Base-by-base conservation (phyloP, 345 rosid species). In the Microthlaspi erraticum region DNA sequence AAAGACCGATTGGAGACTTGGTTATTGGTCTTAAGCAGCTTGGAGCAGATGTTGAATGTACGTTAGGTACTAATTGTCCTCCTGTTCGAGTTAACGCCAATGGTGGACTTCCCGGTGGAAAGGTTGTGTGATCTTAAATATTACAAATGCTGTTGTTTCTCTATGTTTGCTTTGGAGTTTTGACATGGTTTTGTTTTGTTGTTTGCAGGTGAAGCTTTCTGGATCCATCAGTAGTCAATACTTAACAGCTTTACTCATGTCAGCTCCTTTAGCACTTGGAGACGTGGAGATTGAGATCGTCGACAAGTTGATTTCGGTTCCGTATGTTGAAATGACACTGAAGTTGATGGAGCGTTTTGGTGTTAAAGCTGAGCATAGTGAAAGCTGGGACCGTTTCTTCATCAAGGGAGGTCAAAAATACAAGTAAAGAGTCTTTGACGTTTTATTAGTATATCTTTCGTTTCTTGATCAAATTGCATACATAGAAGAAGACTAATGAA, bases 311-410 rank as follows among this genome's bases (percentile, higher is more conserved):
- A 91, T 91, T 54, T 88, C 93, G n/a, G 52, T 91, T 78, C 97
- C 97, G 19, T 91, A 91, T 56, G 93, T 91, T 67, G 95, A 91
- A 78, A 91, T 91, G 93, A 91, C 95, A 60, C 23, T 91, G 77
- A 91, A 87, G 76, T 80, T 91, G 79, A 88, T 91, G 95, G 91
- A 91, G 69, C 86, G 88, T 42, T 88, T 84, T 71, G 93, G 95
- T 58, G 93, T 91, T 61, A 36, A 57, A 76, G 87, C 85, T 2
- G 84, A 88, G 52, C 97, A 87, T 78, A 85, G 66, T 65, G 83
- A 68, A 71, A 88, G 71, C 74, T 93, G 98, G 98, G 98, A 93
- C 74, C 85, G 78, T 68, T 93, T 90, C 77, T 81, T 81, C 60
- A 73, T 93, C 78, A 81, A 38, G 54, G 96, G 98, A 67, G 89